Percentiles rank a stretch among this genome's conserved stretches.
Conservation (phyloP, 2,329 filamentous ascomycete species). For the Blastomyces silverae region DNA sequence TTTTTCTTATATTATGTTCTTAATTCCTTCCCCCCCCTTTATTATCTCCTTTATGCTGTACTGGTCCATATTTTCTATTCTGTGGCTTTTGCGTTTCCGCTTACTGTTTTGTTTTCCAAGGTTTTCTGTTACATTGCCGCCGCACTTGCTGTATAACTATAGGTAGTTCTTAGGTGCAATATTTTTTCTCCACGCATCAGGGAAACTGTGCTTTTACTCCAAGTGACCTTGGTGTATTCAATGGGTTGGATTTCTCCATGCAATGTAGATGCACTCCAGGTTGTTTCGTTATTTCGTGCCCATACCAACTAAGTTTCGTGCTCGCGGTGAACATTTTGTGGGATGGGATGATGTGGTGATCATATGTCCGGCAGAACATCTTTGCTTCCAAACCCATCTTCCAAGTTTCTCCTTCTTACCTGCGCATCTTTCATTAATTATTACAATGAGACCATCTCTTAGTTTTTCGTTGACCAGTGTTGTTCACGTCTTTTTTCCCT, state of each 20-base stretch:
- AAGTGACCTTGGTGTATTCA: not conserved
- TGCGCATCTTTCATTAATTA: too few relatives aligned
- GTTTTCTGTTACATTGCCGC: not conserved
- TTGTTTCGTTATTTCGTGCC: too few relatives aligned
- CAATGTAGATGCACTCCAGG: not conserved
- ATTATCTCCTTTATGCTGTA: constrained; percentile 8
- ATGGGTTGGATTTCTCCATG: not conserved
- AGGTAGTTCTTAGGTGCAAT: constrained; percentile 7
- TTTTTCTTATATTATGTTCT: constrained; percentile 6
- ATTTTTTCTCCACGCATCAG: not conserved
- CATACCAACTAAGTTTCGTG: too few relatives aligned
- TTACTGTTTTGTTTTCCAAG: not conserved
- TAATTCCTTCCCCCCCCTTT: not conserved
- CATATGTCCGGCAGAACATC: too few relatives aligned
- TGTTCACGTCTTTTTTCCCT: too few relatives aligned
- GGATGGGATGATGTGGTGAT: too few relatives aligned
- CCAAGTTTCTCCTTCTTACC: too few relatives aligned
- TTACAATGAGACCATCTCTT: too few relatives aligned
- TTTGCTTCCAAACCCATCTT: too few relatives aligned
- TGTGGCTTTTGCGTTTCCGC: not conserved
- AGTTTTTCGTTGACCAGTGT: too few relatives aligned
- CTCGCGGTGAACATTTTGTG: too few relatives aligned
- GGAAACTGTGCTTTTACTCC: constrained; percentile 5
- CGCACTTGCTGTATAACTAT: constrained; percentile 11
- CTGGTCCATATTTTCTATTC: not conserved